Base-by-base conservation (phyloP, 495 filamentous ascomycete species). In the Amphirosellinia nigrospora region DNA sequence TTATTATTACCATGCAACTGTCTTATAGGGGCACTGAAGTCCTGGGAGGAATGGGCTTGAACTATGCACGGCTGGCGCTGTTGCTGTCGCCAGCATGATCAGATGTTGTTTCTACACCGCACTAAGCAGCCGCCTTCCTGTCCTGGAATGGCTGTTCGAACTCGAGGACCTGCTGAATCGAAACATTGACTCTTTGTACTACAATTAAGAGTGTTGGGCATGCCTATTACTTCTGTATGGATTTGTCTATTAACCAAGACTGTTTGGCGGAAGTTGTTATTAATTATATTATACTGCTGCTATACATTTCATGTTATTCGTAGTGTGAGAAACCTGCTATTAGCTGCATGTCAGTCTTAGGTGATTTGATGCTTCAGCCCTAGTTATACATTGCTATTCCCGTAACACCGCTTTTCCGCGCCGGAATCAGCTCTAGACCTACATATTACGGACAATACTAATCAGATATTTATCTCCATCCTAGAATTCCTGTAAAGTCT, bases 71-170 rank as follows among this genome's bases (percentile, higher is more conserved):
- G 38, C 38, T 38, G 3, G 19, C 32, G 32, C n/a, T 48, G n/a
- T 23, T 16, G 64, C 64, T 66, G 64, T 66, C 64, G 64, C 56
- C 64, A 66, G 64, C 64, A 30, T n/a, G 1, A 66, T 50, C 45
- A 52, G 28, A 50, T 52, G 61, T 62, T 36, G 0, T 13, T 19
- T 36, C 43, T 64, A 41, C 45, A 58, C 39, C 39, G 8, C 36
- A 36, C 16, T 53, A 21, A 66, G 32, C 46, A 50, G 41, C 34
- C n/a, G 34, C 63, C 63, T 66, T 55, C 63, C 63, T 53, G 30
- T 66, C 21, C 34, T 28, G 15, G 48, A 66, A 21, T 55, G 34
- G 19, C 30, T 23, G 5, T n/a, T 32, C 28, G 34, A 7, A 26
- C 6, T 15, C 38, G 16, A 28, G 48, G 48, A 52, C 23, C 21